Percentiles rank a stretch among this genome's conserved stretches.
These are phyloP conservation scores for Leishmania turanica DNA, from an alignment of 208 protist genomes.

Conservation along the genomic window DNA sequence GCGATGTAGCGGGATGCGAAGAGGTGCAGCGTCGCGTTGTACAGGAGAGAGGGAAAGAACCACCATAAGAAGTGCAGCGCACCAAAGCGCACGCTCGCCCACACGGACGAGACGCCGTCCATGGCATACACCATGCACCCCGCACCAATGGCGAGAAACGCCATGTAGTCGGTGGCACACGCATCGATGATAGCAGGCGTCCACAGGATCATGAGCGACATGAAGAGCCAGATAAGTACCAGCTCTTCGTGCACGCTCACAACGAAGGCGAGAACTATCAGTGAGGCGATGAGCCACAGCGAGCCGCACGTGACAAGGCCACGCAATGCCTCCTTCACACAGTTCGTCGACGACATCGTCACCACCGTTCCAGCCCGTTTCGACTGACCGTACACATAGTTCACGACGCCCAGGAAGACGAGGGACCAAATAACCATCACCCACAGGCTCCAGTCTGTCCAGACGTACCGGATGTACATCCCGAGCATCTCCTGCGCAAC, in stretches of 20 bases:
- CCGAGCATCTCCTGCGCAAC: slow-evolving; percentile 40
- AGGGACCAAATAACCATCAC: slow-evolving; percentile 40
- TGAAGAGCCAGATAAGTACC: slow-evolving; percentile 80
- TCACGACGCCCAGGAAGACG: slow-evolving; percentile 63
- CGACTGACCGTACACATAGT: slow-evolving; percentile 83
- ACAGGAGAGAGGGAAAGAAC: slow-evolving; percentile 52
- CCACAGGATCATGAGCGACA: slow-evolving; percentile 80
- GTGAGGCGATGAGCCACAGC: slow-evolving; percentile 54
- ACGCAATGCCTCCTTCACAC: slow-evolving; percentile 48
- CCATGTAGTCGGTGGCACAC: slow-evolving; percentile 69
- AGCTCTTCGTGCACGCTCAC: slow-evolving; percentile 92
- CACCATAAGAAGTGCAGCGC: slow-evolving; percentile 65
- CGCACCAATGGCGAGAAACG: slow-evolving; percentile 47
- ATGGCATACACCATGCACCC: slow-evolving; percentile 49
- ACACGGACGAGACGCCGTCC: slow-evolving; percentile 40
- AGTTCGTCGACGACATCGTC: slow-evolving; percentile 49
- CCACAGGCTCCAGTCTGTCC: slow-evolving; percentile 30
- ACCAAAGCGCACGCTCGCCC: slow-evolving; percentile 43
- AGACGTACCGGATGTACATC: slow-evolving; percentile 51
- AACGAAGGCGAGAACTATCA: slow-evolving; percentile 65
- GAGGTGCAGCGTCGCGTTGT: slow-evolving; percentile 51
- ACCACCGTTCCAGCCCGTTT: slow-evolving; percentile 73
- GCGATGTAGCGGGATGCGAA: slow-evolving; percentile 57
- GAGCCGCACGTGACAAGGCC: slow-evolving; percentile 55
- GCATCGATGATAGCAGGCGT: slow-evolving; percentile 83